A percentile compares a stretch with the other conserved stretches of the same genome.
These are phyloP conservation scores for Castanea sativa DNA, from an alignment of 306 rosid species.

Conservation along the genomic window DNA sequence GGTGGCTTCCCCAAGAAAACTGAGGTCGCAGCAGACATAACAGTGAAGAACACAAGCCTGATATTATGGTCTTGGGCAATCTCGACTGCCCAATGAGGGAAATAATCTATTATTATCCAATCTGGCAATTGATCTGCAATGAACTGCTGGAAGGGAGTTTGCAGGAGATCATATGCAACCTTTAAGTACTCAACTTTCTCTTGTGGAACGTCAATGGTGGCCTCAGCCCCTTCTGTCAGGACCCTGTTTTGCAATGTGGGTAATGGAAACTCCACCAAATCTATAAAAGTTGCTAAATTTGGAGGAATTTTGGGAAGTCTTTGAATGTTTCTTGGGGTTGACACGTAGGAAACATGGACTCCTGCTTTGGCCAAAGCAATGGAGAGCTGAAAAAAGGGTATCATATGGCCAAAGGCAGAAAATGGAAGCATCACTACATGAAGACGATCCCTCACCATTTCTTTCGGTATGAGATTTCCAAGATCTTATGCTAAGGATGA, in stretches of 20 bases:
- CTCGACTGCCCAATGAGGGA: not conserved
- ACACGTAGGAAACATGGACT: too few relatives aligned
- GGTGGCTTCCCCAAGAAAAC: slow-evolving; percentile 5
- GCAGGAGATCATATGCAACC: slow-evolving; percentile 18
- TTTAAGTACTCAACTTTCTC: slow-evolving; percentile 10
- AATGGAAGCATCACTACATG: too few relatives aligned
- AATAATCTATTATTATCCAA: slow-evolving; percentile 28
- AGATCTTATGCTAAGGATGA: too few relatives aligned
- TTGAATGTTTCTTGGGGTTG: too few relatives aligned
- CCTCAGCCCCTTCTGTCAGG: slow-evolving; percentile 33
- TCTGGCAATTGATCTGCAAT: slow-evolving; percentile 12
- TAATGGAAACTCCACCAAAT: slow-evolving; percentile 12
- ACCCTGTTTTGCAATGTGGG: slow-evolving; percentile 7
- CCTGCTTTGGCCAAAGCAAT: too few relatives aligned
- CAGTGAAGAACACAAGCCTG: slow-evolving; percentile 1
- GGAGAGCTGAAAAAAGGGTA: too few relatives aligned
- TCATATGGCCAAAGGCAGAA: too few relatives aligned
- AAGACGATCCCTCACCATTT: too few relatives aligned
- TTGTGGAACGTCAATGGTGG: slow-evolving; percentile 21
- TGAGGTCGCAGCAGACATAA: not conserved
- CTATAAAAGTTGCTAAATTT: too few relatives aligned
- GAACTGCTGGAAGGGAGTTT: not conserved
- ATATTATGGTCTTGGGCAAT: slow-evolving; percentile 14
- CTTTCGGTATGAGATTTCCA: too few relatives aligned
- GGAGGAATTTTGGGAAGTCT: too few relatives aligned